Percentiles rank a stretch among this genome's conserved stretches.
These are phyloP conservation scores for Naganishia friedmannii DNA, from an alignment of 768 basidiomycete genomes.

Conservation along the genomic window DNA sequence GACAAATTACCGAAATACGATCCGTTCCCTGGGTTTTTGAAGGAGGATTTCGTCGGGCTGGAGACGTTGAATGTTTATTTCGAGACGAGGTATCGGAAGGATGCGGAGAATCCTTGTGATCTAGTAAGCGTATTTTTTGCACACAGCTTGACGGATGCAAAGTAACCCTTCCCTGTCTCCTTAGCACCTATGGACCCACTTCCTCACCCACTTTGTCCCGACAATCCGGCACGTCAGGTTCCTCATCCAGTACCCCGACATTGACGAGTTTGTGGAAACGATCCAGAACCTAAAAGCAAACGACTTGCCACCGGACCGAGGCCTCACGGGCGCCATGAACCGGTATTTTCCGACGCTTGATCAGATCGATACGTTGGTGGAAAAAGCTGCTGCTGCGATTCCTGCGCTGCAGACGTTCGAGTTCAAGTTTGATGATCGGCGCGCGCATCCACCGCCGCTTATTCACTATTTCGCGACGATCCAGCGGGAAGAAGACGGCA, in stretches of 20 bases:
- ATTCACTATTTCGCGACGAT: conserved; percentile 14
- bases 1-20: conserved; percentile 6
- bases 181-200: conserved; percentile 5
- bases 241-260: conserved; percentile 19
- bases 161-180: neutral
- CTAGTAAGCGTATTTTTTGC: too few relatives aligned
- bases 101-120: conserved; percentile 10
- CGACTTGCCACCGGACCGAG: neutral
- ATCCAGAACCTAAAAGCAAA: neutral
- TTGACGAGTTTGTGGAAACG: neutral
- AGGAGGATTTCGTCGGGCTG: conserved; percentile 12
- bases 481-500: neutral
- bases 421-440: conserved; percentile 6
- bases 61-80: conserved; percentile 5
- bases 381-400: neutral
- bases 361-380: neutral
- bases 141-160: too few relatives aligned
- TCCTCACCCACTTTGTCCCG: conserved; percentile 13
- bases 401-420: conserved; percentile 13
- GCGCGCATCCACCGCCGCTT: conserved; percentile 8
- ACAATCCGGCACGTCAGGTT: conserved; percentile 14
- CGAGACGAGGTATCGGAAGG: conserved; percentile 4
- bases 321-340: neutral
- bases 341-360: conserved; percentile 15
- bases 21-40: conserved; percentile 14